Evolutionary conservation across 192 early-diverging fungal genomes (phyloP).

Genomic region (Coemansia erecta): DNA sequence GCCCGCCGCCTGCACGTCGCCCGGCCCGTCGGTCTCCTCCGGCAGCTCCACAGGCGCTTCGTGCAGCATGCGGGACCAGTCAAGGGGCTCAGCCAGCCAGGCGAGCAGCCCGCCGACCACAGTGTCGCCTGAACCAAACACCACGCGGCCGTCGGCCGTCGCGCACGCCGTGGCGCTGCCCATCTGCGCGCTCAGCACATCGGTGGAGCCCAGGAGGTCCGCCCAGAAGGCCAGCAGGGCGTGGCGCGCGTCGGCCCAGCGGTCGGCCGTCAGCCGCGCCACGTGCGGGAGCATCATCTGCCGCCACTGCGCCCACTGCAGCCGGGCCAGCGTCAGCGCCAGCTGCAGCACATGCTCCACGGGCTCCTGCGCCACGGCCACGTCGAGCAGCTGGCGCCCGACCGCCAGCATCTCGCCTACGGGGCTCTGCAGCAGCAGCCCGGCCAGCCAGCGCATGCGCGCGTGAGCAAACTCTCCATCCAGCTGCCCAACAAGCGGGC

Average conservation of each 20-base stretch:
- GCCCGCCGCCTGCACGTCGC: neutral
- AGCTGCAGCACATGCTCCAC: conserved; percentile 60
- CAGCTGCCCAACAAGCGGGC: neutral
- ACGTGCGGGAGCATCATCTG: conserved; percentile 74
- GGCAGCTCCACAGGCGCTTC: conserved; percentile 26
- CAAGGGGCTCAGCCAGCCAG: conserved; percentile 32
- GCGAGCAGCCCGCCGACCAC: conserved; percentile 15
- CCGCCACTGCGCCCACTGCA: conserved; percentile 72
- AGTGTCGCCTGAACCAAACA: conserved; percentile 20
- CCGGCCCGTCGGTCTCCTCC: neutral
- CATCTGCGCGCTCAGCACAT: conserved; percentile 8
- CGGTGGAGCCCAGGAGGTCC: conserved; percentile 26
- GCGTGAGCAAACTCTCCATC: conserved; percentile 17
- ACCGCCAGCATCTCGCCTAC: conserved; percentile 29
- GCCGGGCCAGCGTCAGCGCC: conserved; percentile 63
- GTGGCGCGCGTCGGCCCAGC: conserved; percentile 16
- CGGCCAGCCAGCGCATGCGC: conserved; percentile 32
- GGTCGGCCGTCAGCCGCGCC: conserved; percentile 33
- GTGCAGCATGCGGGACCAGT: conserved; percentile 13
- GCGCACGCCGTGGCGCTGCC: conserved; percentile 24
- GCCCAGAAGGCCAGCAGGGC: conserved; percentile 36
- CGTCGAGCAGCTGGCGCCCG: conserved; percentile 35
- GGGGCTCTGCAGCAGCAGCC: conserved; percentile 29
- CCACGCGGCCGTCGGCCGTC: conserved; percentile 36
- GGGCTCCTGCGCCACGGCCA: conserved; percentile 22